These are phyloP conservation scores for Mycena maculata DNA, from an alignment of 768 basidiomycete species.

Conservation along the genomic window DNA sequence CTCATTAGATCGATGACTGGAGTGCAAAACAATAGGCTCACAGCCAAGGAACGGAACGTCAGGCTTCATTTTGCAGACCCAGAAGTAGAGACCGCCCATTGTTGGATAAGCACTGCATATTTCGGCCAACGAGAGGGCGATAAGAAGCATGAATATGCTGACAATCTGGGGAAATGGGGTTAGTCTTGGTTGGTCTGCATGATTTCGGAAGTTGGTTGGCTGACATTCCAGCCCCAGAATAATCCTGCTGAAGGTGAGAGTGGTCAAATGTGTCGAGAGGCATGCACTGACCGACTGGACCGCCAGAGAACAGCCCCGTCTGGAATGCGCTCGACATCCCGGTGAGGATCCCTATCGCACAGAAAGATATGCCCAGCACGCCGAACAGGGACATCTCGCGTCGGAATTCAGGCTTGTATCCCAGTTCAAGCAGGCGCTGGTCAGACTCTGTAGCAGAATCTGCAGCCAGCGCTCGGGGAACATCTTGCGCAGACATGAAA, in stretches of 20 bases:
- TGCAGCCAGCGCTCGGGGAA: slow-evolving; percentile 24
- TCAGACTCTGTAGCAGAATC: slow-evolving; percentile 44
- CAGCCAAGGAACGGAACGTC: slow-evolving; percentile 64
- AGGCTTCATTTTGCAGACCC: slow-evolving; percentile 72
- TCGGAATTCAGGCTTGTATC: slow-evolving; percentile 67
- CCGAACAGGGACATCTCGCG: slow-evolving; percentile 70
- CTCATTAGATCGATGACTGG: neutral
- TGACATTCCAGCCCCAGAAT: slow-evolving; percentile 74
- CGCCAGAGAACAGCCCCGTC: slow-evolving; percentile 68
- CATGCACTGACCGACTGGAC: slow-evolving; percentile 55
- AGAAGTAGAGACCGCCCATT: slow-evolving; percentile 71
- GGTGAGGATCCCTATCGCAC: slow-evolving; percentile 69
- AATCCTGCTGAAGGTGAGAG: slow-evolving; percentile 42
- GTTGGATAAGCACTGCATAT: slow-evolving; percentile 70
- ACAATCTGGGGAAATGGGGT: slow-evolving; percentile 67
- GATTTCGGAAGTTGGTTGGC: slow-evolving; percentile 24
- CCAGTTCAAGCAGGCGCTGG: slow-evolving; percentile 60
- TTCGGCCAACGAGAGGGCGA: slow-evolving; percentile 66
- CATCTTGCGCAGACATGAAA: slow-evolving; percentile 15
- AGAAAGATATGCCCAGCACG: slow-evolving; percentile 70
- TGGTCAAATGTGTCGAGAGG: neutral
- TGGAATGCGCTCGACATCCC: slow-evolving; percentile 72
- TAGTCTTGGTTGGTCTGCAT: slow-evolving; percentile 25
- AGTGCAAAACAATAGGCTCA: slow-evolving; percentile 38
- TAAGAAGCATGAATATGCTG: slow-evolving; percentile 65